Base-by-base conservation (phyloP, 352 stramenopile species). In the Phytophthora tentaculata region DNA sequence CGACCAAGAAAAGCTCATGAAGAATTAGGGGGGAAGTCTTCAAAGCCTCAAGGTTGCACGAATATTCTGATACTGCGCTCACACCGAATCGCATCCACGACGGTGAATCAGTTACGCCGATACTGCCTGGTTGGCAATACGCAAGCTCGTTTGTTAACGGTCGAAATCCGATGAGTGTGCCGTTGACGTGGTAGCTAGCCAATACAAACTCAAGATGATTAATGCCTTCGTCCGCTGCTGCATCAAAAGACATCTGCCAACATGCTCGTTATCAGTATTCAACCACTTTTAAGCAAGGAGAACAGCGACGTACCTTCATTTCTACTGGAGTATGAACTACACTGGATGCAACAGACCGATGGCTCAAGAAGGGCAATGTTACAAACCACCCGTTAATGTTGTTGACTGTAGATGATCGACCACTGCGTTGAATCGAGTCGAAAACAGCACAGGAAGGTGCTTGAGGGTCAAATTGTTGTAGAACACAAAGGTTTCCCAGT, bases 1-100 rank as follows among this genome's bases (percentile, higher is more conserved):
- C 94, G 16, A 98, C 76, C 19, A 98, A 64, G 65, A 90, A 98
- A 1, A 98, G 70, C 60, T 98, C 95, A 72, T 98, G 94, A 5
- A 98, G 84, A 22, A 78, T 73, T 55, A 92, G 80, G 20, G 58
- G 69, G 17, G 73, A 57, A 3, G 70, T 28, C 13, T 80, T 32
- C 0, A 98, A 56, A n/a, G 55, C 56, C 1, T 72, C 54, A 14
- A 98, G 69, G 49, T 96, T 65, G 53, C 91, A 97, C 1, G 57
- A 77, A 67, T 96, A 94, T 13, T 88, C 63, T 5, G 63, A 77
- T 8, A 71, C 59, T 28, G 74, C 71, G 39, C 74, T 89, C 20
- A 93, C 83, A 2, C 89, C 91, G 67, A 98, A 98, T 16, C 71
- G 76, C 65, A 77, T 79, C 90, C 92, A 98, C 19, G 83, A 58